Conservation (phyloP, 352 stramenopile genomes). For the Phytophthora sansomeana region DNA sequence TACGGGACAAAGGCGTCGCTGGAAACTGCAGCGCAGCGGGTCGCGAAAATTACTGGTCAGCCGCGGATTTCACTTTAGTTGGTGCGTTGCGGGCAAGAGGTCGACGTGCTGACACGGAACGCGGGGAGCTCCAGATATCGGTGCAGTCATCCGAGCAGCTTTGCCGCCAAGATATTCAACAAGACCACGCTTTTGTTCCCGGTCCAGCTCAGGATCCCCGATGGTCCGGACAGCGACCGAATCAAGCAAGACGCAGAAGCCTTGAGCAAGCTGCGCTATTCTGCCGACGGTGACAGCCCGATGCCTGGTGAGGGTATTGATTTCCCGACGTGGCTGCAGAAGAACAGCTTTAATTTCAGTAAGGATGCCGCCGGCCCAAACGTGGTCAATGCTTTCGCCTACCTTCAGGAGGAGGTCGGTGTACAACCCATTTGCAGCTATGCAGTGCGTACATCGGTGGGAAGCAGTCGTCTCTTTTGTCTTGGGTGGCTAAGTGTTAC, state of each 20-base stretch:
- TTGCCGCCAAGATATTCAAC: too few relatives aligned
- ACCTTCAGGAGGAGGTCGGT: constrained; percentile 32
- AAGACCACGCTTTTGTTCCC: constrained; percentile 32
- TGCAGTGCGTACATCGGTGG: constrained; percentile 41
- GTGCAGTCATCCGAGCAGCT: too few relatives aligned
- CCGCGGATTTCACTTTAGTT: too few relatives aligned
- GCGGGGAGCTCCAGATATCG: too few relatives aligned
- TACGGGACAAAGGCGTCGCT: constrained; percentile 49
- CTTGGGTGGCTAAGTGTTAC: constrained; percentile 34
- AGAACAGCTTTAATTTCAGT: constrained; percentile 28
- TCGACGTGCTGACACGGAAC: too few relatives aligned
- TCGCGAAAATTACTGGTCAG: constrained; percentile 53
- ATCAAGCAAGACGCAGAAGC: constrained; percentile 45
- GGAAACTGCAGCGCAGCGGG: constrained; percentile 48
- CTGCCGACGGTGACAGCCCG: constrained; percentile 36
- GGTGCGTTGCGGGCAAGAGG: too few relatives aligned
- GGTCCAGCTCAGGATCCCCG: constrained; percentile 34
- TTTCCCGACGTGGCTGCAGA: constrained; percentile 21
- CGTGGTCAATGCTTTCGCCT: constrained; percentile 19
- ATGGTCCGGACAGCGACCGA: constrained; percentile 42
- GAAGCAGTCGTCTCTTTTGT: constrained; percentile 16
- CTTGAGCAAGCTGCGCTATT: constrained; percentile 44
- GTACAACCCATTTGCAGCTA: constrained; percentile 39
- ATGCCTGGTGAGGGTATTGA: constrained; percentile 6
- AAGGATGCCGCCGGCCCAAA: constrained; percentile 1